Conservation (phyloP, 306 rosid species). For the Sicyos baderoa region DNA sequence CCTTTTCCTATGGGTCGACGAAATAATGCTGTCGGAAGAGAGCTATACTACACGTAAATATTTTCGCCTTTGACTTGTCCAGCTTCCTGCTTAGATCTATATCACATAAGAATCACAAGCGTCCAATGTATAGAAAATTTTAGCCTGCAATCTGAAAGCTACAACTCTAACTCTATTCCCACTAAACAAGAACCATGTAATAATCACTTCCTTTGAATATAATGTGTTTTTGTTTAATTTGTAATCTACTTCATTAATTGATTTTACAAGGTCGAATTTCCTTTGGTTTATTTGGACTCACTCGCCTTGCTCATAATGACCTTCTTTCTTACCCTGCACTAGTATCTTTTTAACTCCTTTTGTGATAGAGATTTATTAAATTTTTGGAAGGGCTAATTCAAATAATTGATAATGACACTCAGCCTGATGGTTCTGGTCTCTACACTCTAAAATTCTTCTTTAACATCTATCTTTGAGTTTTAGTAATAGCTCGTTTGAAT, state of each 20-base stretch:
- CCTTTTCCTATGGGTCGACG: constrained; percentile 34
- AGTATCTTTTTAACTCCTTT: background rate
- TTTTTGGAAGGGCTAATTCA: background rate
- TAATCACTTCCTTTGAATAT: background rate
- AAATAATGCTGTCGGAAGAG: constrained; percentile 32
- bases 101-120: background rate
- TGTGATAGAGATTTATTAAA: background rate
- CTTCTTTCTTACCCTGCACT: background rate
- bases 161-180: background rate
- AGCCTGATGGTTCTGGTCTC: constrained; percentile 1
- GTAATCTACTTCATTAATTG: background rate
- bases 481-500: no score
- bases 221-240: background rate
- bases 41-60: constrained; percentile 58
- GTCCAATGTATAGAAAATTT: background rate
- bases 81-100: constrained; percentile 1
- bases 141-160: background rate
- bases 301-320: background rate
- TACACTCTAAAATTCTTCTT: background rate
- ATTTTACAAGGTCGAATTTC: background rate
- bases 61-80: constrained; percentile 22
- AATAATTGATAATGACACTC: background rate
- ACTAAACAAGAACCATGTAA: background rate
- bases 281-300: background rate
- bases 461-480: background rate